Percentiles rank a stretch among this genome's conserved stretches.
These are phyloP conservation scores for Nicotiana attenuata DNA, from an alignment of 257 asterid species.

Conservation along the genomic window DNA sequence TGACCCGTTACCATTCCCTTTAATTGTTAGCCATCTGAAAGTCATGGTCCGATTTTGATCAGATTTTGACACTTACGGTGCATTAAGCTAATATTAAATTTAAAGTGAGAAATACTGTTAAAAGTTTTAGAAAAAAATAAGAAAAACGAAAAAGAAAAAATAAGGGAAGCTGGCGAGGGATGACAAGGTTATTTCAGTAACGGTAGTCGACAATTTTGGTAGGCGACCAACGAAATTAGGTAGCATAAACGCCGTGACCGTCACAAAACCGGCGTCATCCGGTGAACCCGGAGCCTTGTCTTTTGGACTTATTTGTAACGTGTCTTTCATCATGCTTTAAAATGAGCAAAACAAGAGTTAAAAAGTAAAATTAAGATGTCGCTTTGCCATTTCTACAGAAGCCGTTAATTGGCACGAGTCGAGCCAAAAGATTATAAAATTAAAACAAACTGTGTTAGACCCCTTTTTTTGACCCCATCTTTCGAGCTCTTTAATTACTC, in stretches of 20 bases:
- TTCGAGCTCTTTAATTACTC: constrained; percentile 17
- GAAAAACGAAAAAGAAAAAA: too few species aligned
- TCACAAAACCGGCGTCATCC: constrained; percentile 50
- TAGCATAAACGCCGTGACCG: constrained; percentile 33
- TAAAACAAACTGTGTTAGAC: constrained; percentile 15
- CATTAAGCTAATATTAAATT: too few species aligned
- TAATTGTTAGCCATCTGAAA: too few species aligned
- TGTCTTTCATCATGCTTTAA: constrained; percentile 21
- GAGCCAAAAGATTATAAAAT: constrained; percentile 18
- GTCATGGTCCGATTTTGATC: too few species aligned
- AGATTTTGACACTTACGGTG: too few species aligned
- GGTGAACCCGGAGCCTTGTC: constrained; percentile 44
- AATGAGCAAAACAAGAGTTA: neutral
- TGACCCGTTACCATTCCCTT: too few species aligned
- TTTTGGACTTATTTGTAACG: constrained; percentile 38
- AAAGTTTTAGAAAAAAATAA: too few species aligned
- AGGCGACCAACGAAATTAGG: neutral
- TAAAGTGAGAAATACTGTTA: too few species aligned
- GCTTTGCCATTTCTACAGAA: constrained; percentile 11
- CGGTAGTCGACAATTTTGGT: too few species aligned
- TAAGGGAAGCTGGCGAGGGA: too few species aligned
- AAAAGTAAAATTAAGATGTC: neutral
- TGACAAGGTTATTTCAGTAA: too few species aligned
- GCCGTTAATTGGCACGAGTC: constrained; percentile 61
- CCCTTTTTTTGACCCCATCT: constrained; percentile 1